Evolutionary conservation across 305 asterid species (phyloP).

Genomic region (Solanum hybrid): DNA sequence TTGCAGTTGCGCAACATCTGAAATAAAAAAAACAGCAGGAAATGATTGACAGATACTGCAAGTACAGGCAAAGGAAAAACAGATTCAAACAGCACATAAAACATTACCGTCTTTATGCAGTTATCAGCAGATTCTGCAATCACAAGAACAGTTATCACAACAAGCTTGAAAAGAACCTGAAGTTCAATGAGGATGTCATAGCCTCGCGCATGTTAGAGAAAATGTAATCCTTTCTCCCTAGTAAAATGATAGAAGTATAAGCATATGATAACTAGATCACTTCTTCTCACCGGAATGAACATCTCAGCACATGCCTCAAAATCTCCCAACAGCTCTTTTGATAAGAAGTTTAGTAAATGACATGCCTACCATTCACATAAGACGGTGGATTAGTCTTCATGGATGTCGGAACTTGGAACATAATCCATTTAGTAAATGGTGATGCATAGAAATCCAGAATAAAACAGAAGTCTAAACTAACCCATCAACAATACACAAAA

Average conservation of each 20-base stretch:
- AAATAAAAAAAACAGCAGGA: slow-evolving; percentile 7
- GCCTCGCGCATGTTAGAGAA: background rate
- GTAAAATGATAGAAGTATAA: slow-evolving; percentile 6
- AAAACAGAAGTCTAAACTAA: background rate
- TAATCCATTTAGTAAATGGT: background rate
- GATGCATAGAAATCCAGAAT: background rate
- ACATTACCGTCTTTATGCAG: slow-evolving; percentile 91
- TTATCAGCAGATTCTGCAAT: slow-evolving; percentile 99
- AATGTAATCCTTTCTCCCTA: background rate
- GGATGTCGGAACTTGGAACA: background rate
- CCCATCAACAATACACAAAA: background rate
- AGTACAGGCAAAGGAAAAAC: background rate
- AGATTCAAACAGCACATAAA: background rate
- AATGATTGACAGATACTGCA: slow-evolving; percentile 2
- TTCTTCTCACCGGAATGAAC: slow-evolving; percentile 87
- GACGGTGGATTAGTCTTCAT: background rate
- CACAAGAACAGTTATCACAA: slow-evolving; percentile 96
- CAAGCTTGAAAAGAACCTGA: slow-evolving; percentile 99
- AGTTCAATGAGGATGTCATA: slow-evolving; percentile 31
- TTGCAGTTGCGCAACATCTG: slow-evolving; percentile 97
- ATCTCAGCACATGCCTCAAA: slow-evolving; percentile 93
- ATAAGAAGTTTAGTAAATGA: slow-evolving; percentile 75
- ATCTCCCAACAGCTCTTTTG: slow-evolving; percentile 96
- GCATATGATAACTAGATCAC: slow-evolving; percentile 3
- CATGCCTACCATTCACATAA: slow-evolving; percentile 46